Evolutionary conservation across 306 rosid genomes (phyloP).

Genomic region (Begonia loranthoides): DNA sequence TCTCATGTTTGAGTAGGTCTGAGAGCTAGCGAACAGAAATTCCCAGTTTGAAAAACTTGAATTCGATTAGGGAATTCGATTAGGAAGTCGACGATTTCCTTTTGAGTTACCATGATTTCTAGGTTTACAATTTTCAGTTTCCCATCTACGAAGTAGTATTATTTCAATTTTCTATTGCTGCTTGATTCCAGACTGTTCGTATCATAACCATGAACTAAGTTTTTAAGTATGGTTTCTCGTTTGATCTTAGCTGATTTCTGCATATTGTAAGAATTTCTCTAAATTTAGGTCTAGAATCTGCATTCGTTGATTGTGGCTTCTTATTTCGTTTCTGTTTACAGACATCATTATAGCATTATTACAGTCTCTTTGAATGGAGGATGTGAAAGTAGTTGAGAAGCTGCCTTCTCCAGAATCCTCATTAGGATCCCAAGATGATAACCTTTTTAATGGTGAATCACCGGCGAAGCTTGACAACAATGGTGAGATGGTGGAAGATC

Average conservation of each 20-base stretch:
- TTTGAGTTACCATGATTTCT: too few species aligned
- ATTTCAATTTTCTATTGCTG: too few species aligned
- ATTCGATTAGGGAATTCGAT: too few species aligned
- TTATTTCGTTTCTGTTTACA: conserved; percentile 1
- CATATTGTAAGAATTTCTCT: neutral
- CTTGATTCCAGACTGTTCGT: too few species aligned
- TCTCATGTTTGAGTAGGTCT: too few species aligned
- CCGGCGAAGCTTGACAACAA: conserved; percentile 2
- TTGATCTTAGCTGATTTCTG: neutral
- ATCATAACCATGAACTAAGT: neutral
- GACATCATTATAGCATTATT: neutral
- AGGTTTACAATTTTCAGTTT: too few species aligned
- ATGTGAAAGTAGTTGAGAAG: conserved; percentile 7
- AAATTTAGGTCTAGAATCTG: neutral
- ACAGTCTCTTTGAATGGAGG: conserved; percentile 9
- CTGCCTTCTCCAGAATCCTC: conserved; percentile 7
- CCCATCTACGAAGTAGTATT: too few species aligned
- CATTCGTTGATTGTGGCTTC: neutral
- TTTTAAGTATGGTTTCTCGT: neutral
- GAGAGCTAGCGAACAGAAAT: too few species aligned
- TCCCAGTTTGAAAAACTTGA: too few species aligned
- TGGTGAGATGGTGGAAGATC: neutral
- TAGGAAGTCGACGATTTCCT: too few species aligned
- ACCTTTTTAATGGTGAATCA: neutral
- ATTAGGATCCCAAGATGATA: neutral